Conservation (phyloP, 208 protist species). For the Crithidia mellificae region DNA sequence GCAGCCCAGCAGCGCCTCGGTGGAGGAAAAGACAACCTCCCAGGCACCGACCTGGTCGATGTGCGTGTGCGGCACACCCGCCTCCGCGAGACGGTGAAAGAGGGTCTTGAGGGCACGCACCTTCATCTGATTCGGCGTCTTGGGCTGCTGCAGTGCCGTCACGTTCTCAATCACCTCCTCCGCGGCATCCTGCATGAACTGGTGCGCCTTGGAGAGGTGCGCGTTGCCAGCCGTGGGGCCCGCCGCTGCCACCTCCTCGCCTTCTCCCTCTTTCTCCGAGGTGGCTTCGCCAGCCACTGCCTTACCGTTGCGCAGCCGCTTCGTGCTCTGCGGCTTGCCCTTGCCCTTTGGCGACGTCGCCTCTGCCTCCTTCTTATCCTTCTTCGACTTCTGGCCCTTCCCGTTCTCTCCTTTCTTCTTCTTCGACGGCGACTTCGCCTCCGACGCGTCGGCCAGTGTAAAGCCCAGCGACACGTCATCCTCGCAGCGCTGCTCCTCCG, state of each 20-base stretch:
- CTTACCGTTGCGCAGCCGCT: constrained; percentile 37
- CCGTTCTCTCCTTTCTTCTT: no score
- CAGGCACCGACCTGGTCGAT: constrained; percentile 56
- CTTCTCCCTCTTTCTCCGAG: background rate
- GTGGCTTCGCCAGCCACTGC: background rate
- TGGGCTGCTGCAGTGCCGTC: constrained; percentile 73
- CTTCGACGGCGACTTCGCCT: no score
- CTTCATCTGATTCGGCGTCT: constrained; percentile 82
- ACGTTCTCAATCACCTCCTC: constrained; percentile 77
- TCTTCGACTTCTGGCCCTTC: constrained; percentile 28
- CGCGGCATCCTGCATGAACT: constrained; percentile 54
- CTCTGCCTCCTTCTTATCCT: constrained; percentile 1
- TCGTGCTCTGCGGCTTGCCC: constrained; percentile 12
- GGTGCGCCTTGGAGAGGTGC: constrained; percentile 34
- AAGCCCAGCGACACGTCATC: constrained; percentile 84
- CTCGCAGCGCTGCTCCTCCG: constrained; percentile 83
- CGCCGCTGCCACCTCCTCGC: background rate
- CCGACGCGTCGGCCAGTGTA: constrained; percentile 12
- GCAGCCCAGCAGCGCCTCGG: constrained; percentile 59
- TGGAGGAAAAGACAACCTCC: constrained; percentile 75
- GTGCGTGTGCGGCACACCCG: constrained; percentile 81
- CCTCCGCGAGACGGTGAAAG: constrained; percentile 69
- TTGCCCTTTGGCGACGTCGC: constrained; percentile 7
- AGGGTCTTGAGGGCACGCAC: constrained; percentile 87
- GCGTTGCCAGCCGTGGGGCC: constrained; percentile 7